Conservation (phyloP, 495 filamentous ascomycete genomes). For the Podospora australis region DNA sequence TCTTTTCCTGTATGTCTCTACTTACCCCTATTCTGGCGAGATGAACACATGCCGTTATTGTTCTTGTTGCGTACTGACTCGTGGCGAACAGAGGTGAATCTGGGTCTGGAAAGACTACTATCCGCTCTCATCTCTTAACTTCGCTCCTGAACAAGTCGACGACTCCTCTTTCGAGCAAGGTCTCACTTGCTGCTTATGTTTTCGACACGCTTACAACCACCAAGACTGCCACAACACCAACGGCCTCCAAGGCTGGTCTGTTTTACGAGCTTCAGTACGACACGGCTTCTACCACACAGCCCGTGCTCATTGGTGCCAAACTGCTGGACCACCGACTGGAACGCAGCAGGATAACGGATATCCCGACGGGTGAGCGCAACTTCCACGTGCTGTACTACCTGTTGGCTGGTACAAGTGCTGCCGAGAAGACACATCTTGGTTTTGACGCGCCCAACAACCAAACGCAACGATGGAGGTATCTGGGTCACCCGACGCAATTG, state of each 20-base stretch:
- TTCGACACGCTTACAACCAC: conserved; percentile 96
- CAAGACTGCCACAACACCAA: conserved; percentile 93
- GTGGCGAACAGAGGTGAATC: conserved; percentile 68
- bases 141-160: conserved; percentile 79
- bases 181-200: conserved; percentile 87
- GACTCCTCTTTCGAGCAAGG: conserved; percentile 84
- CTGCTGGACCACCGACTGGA: conserved; percentile 89
- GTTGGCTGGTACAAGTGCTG: conserved; percentile 80
- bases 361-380: conserved; percentile 91
- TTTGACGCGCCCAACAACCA: conserved; percentile 59
- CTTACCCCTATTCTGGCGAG: not conserved
- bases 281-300: conserved; percentile 69
- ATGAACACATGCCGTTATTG: no score
- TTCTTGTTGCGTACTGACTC: no score
- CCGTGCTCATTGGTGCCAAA: conserved; percentile 86
- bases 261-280: conserved; percentile 97
- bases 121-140: conserved; percentile 80
- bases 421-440: conserved; percentile 84
- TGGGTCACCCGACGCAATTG: conserved; percentile 92
- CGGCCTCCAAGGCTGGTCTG: conserved; percentile 88
- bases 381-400: conserved; percentile 97
- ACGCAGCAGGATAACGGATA: conserved; percentile 78
- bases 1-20: conserved; percentile 86
- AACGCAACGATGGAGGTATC: conserved; percentile 84
- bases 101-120: conserved; percentile 89